These are phyloP conservation scores for Prunus armeniaca DNA, from an alignment of 306 rosid genomes.

Conservation along the genomic window DNA sequence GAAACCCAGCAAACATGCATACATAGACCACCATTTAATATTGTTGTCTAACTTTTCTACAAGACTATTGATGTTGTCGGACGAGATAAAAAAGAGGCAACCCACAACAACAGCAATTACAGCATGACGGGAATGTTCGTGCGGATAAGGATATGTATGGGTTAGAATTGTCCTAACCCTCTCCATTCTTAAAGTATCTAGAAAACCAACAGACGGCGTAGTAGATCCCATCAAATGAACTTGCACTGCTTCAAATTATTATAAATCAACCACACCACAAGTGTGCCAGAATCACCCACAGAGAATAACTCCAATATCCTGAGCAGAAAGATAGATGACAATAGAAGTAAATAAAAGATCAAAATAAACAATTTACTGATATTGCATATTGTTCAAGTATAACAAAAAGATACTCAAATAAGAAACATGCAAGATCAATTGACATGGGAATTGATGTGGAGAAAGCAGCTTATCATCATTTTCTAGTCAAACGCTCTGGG, in stretches of 20 bases:
- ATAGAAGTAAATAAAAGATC: neutral
- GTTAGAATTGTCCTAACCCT: slow-evolving; percentile 86
- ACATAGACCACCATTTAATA: slow-evolving; percentile 98
- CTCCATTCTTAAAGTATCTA: slow-evolving; percentile 82
- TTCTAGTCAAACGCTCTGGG: neutral
- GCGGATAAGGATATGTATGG: slow-evolving; percentile 88
- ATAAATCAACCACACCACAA: slow-evolving; percentile 26
- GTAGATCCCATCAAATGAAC: slow-evolving; percentile 49
- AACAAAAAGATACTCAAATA: neutral
- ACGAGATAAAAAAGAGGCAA: slow-evolving; percentile 93
- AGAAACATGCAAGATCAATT: neutral
- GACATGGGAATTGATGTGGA: neutral
- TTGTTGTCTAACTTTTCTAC: slow-evolving; percentile 90
- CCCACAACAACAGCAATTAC: slow-evolving; percentile 90
- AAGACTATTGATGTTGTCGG: slow-evolving; percentile 89
- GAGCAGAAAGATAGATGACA: slow-evolving; percentile 2
- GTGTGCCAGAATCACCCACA: slow-evolving; percentile 27
- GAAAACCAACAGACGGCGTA: slow-evolving; percentile 51
- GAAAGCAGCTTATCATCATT: neutral
- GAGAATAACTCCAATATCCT: slow-evolving; percentile 37
- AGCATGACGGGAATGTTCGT: slow-evolving; percentile 97
- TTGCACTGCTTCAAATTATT: slow-evolving; percentile 14
- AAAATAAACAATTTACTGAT: neutral
- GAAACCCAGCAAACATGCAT: slow-evolving; percentile 80
- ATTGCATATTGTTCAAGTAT: neutral